These are phyloP conservation scores for Nannizzia gypsea DNA, from an alignment of 2,329 filamentous ascomycete species.

Conservation along the genomic window DNA sequence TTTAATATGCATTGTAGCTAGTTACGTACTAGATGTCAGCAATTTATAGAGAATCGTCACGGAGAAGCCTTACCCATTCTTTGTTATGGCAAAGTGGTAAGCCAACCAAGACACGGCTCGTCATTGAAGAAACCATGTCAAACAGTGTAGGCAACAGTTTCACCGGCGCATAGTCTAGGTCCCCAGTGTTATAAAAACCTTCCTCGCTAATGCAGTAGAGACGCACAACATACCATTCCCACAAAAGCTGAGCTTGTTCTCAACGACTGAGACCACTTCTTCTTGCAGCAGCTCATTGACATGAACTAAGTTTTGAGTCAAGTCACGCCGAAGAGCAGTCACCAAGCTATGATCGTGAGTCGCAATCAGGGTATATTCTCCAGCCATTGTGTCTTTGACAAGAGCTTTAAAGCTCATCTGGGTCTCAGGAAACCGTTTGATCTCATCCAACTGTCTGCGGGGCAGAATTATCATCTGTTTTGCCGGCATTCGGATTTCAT, in stretches of 20 bases:
- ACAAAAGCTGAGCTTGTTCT: background rate
- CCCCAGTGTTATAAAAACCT: background rate
- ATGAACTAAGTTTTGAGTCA: background rate
- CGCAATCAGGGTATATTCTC: background rate
- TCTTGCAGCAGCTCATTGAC: background rate
- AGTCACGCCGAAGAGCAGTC: background rate
- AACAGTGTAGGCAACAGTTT: conserved; percentile 11
- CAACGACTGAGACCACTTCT: background rate
- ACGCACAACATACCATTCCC: background rate
- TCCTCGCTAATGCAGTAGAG: background rate
- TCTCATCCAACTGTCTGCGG: background rate
- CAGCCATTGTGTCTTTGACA: background rate
- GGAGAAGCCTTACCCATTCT: conserved; percentile 12
- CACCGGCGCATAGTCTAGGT: background rate
- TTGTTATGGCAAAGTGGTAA: conserved; percentile 14
- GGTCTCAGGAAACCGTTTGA: background rate
- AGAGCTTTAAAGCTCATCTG: conserved; percentile 1
- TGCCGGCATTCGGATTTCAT: background rate
- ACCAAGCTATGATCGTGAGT: background rate
- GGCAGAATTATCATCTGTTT: background rate
- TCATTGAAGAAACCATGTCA: conserved; percentile 14
- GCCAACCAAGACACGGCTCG: conserved; percentile 13
- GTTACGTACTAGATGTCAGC: background rate
- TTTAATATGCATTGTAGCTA: conserved; percentile 4
- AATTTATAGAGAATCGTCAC: background rate